These are phyloP conservation scores for Eimeria falciformis DNA, from an alignment of 169 alveolate genomes.

Conservation along the genomic window DNA sequence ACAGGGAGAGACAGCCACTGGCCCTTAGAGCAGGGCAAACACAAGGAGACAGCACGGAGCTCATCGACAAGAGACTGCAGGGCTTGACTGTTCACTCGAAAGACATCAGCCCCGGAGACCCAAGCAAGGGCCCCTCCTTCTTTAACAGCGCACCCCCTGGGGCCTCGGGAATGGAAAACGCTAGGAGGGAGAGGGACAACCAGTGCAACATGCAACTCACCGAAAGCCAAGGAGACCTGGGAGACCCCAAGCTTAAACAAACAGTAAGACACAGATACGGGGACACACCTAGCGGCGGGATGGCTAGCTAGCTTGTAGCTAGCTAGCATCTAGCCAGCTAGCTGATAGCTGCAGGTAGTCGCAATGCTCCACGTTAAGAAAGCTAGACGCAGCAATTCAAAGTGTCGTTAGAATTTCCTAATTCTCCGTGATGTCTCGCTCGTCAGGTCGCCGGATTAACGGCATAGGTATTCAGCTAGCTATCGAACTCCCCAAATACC, in stretches of 20 bases:
- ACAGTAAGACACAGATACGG: not conserved
- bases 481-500: not conserved
- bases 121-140: not conserved
- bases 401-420: not conserved
- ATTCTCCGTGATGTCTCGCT: too few relatives aligned
- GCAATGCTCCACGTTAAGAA: too few relatives aligned
- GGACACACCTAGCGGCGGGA: too few relatives aligned
- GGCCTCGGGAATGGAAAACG: not conserved
- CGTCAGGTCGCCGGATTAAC: too few relatives aligned
- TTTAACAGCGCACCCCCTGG: slow-evolving; percentile 47
- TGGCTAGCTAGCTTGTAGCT: too few relatives aligned
- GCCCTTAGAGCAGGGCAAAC: not conserved
- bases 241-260: not conserved
- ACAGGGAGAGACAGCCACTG: not conserved
- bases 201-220: not conserved
- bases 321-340: not conserved
- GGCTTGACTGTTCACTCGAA: too few relatives aligned
- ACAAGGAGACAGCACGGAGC: not conserved
- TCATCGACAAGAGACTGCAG: too few relatives aligned
- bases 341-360: not conserved
- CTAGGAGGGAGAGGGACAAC: not conserved
- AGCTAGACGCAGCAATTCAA: not conserved
- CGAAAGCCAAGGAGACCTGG: not conserved
- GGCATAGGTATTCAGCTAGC: too few relatives aligned
- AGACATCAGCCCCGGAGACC: too few relatives aligned